Evolutionary conservation across 2,329 filamentous ascomycete species (phyloP).

Genomic region (Endothia cerciana): DNA sequence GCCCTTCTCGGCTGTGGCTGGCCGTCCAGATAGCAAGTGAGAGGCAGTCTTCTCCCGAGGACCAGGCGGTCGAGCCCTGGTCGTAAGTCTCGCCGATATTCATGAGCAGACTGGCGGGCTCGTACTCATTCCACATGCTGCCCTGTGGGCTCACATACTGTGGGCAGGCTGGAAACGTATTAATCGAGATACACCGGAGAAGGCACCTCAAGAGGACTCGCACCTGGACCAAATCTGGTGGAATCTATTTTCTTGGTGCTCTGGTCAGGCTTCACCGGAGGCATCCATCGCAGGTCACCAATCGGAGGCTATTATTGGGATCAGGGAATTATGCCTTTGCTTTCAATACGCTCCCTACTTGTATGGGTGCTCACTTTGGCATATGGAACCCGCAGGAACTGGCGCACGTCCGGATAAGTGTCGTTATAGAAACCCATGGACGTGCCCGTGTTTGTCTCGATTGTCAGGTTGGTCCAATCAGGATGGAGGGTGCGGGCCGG

Average conservation of each 20-base stretch:
- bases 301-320: background rate
- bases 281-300: background rate
- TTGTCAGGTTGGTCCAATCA: background rate
- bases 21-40: constrained; percentile 50
- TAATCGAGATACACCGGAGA: background rate
- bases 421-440: background rate
- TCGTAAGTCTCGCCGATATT: background rate
- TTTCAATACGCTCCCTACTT: too few relatives aligned
- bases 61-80: background rate
- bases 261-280: too few relatives aligned
- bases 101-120: background rate
- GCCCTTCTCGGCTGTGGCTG: constrained; percentile 33
- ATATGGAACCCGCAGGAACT: background rate
- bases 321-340: too few relatives aligned
- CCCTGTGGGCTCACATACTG: background rate
- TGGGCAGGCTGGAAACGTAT: background rate
- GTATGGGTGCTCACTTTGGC: background rate
- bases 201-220: background rate
- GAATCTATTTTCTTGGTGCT: constrained; percentile 4
- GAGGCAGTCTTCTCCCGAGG: constrained; percentile 42
- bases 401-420: constrained; percentile 1
- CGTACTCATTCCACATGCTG: background rate
- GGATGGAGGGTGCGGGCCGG: too few relatives aligned
- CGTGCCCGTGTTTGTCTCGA: background rate
- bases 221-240: background rate